Conservation (phyloP, 2,329 filamentous ascomycete species). For the Xylariaceae sp. region DNA sequence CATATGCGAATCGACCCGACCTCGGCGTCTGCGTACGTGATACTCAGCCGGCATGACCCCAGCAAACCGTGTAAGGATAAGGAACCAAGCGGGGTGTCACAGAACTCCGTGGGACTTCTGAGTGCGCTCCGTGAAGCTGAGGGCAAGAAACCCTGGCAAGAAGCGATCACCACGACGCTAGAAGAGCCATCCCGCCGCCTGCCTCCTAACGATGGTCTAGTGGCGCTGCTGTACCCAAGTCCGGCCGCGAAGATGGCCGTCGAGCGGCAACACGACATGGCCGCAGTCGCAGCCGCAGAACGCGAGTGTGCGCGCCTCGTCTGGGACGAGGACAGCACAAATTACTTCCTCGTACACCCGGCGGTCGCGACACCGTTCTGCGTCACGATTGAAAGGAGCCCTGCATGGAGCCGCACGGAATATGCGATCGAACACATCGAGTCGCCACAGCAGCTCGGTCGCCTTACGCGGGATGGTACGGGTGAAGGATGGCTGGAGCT, state of each 20-base stretch:
- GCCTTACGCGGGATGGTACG: conserved; percentile 56
- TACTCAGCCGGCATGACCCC: conserved; percentile 57
- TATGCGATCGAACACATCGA: conserved; percentile 64
- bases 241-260: conserved; percentile 61
- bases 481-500: conserved; percentile 59
- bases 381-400: conserved; percentile 54
- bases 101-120: conserved; percentile 24
- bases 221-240: conserved; percentile 65
- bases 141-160: conserved; percentile 50
- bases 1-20: conserved; percentile 61
- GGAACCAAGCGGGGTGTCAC: conserved; percentile 34
- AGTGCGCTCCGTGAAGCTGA: conserved; percentile 34
- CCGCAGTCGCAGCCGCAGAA: conserved; percentile 59
- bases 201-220: conserved; percentile 57
- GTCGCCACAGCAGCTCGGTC: conserved; percentile 56
- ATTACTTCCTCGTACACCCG: conserved; percentile 61
- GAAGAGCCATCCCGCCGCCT: conserved; percentile 52
- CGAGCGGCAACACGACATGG: conserved; percentile 55
- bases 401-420: conserved; percentile 57
- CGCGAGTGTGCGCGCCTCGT: conserved; percentile 66
- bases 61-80: conserved; percentile 49
- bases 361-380: conserved; percentile 61
- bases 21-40: conserved; percentile 58
- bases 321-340: conserved; percentile 61
- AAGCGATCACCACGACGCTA: conserved; percentile 55